Conservation (phyloP, 1,284 basidiomycete genomes). For the Cutaneotrichosporon dermatis region DNA sequence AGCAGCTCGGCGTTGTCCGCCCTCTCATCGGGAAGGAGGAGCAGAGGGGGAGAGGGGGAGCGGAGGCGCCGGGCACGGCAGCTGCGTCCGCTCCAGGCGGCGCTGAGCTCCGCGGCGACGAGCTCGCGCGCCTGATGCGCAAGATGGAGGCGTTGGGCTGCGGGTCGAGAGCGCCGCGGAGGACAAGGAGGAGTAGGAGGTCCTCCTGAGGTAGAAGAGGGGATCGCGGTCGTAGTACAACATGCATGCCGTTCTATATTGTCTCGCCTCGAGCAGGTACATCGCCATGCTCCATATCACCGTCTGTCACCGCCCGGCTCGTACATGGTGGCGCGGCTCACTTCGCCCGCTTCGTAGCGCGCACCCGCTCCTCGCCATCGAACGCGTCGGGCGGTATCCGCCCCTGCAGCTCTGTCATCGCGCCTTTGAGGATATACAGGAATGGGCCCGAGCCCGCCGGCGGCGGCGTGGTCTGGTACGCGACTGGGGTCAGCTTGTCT, state of each 20-base stretch:
- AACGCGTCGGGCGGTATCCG: slow-evolving; percentile 48
- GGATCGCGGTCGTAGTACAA: slow-evolving; percentile 1
- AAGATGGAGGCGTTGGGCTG: slow-evolving; percentile 35
- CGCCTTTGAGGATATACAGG: slow-evolving; percentile 46
- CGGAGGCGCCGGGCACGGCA: slow-evolving; percentile 12
- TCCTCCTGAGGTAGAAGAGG: neutral
- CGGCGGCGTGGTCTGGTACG: slow-evolving; percentile 44
- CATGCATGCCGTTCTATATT: slow-evolving; percentile 9
- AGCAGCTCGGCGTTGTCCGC: slow-evolving; percentile 26
- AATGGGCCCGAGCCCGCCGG: slow-evolving; percentile 42
- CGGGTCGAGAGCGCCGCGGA: slow-evolving; percentile 24
- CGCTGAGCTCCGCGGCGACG: slow-evolving; percentile 26
- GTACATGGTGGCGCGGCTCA: neutral
- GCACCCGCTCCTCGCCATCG: slow-evolving; percentile 35
- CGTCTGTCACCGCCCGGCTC: no score
- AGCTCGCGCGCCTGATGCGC: slow-evolving; percentile 34
- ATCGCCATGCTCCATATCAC: no score
- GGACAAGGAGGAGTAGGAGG: slow-evolving; percentile 5
- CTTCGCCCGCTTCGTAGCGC: neutral
- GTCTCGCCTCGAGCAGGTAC: neutral
- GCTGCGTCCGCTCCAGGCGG: slow-evolving; percentile 32
- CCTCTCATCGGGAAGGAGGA: slow-evolving; percentile 9
- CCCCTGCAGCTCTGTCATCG: slow-evolving; percentile 49
- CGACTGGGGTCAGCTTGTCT: slow-evolving; percentile 27
- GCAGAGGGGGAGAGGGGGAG: slow-evolving; percentile 1